phyloP scores from a whole-genome alignment of 2,329 filamentous ascomycete species.

The Stachybotrys echinatus region DNA sequence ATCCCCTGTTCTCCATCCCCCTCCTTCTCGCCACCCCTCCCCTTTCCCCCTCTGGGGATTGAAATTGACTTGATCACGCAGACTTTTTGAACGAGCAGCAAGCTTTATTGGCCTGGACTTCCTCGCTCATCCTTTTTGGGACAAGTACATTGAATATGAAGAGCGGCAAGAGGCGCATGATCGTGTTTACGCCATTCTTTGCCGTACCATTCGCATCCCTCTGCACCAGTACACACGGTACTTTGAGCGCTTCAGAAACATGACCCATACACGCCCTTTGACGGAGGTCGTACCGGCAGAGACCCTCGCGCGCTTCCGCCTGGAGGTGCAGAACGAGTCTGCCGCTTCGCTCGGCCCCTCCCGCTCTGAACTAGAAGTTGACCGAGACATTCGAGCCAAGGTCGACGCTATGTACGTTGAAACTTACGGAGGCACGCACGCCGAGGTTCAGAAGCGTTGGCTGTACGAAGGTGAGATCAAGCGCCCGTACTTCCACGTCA shows the following conservation, averaged over 20 bases:
- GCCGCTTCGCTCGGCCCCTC: constrained; percentile 43
- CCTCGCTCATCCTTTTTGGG: constrained; percentile 93
- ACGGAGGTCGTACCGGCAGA: constrained; percentile 67
- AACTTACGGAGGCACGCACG: constrained; percentile 73
- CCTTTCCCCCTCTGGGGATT: constrained; percentile 14
- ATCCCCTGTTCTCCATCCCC: constrained; percentile 41
- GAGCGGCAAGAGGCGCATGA: constrained; percentile 81
- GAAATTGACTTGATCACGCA: constrained; percentile 37
- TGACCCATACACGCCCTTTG: constrained; percentile 69
- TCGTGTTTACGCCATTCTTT: constrained; percentile 78
- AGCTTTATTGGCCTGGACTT: constrained; percentile 86
- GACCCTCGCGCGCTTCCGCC: constrained; percentile 60
- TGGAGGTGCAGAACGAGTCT: constrained; percentile 66
- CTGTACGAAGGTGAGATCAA: constrained; percentile 93
- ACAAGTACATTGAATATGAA: constrained; percentile 97
- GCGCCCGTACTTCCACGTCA: constrained; percentile 94
- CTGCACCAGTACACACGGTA: constrained; percentile 96
- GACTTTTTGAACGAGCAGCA: constrained; percentile 88
- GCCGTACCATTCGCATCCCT: constrained; percentile 79
- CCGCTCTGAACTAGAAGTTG: constrained; percentile 71
- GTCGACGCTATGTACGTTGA: constrained; percentile 79
- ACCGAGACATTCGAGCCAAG: constrained; percentile 74
- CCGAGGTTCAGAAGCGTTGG: constrained; percentile 89
- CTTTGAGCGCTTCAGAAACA: constrained; percentile 80
- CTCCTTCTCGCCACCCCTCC: constrained; percentile 25